Conservation (phyloP, 2,329 filamentous ascomycete species). For the Westerdykella sp. region DNA sequence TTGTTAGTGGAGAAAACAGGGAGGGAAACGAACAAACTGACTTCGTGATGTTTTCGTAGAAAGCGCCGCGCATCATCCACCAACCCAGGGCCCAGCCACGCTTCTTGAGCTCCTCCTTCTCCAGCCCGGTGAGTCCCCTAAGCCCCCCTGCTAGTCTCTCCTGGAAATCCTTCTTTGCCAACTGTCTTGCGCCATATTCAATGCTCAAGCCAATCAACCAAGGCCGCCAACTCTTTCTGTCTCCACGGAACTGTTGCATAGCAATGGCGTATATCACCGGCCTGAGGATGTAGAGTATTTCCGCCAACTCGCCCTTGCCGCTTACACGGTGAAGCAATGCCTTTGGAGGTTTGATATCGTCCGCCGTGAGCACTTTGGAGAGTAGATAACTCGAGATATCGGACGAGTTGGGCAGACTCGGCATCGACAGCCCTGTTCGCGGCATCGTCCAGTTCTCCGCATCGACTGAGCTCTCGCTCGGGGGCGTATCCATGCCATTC, state of each 20-base stretch:
- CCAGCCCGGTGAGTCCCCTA: constrained; percentile 71
- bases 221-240: constrained; percentile 80
- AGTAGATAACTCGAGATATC: constrained; percentile 85
- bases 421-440: constrained; percentile 80
- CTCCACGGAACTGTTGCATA: constrained; percentile 64
- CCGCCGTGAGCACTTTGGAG: constrained; percentile 83
- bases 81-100: constrained; percentile 86
- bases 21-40: constrained; percentile 28
- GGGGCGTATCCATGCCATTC: constrained; percentile 45
- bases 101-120: constrained; percentile 83
- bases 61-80: constrained; percentile 96
- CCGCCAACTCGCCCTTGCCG: constrained; percentile 74
- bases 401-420: constrained; percentile 69
- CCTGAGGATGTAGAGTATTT: constrained; percentile 85
- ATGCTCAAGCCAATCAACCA: constrained; percentile 83
- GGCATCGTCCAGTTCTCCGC: constrained; percentile 75
- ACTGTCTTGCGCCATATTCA: constrained; percentile 82
- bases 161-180: constrained; percentile 62
- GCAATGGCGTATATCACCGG: constrained; percentile 82
- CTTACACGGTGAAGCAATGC: constrained; percentile 71
- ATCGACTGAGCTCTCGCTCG: constrained; percentile 36
- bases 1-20: constrained; percentile 12
- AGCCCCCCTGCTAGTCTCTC: constrained; percentile 62
- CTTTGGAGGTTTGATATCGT: constrained; percentile 91
- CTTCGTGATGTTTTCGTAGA: constrained; percentile 85